These are phyloP conservation scores for Ceraceosorus bombacis DNA, from an alignment of 1,284 basidiomycete species.

Conservation along the genomic window DNA sequence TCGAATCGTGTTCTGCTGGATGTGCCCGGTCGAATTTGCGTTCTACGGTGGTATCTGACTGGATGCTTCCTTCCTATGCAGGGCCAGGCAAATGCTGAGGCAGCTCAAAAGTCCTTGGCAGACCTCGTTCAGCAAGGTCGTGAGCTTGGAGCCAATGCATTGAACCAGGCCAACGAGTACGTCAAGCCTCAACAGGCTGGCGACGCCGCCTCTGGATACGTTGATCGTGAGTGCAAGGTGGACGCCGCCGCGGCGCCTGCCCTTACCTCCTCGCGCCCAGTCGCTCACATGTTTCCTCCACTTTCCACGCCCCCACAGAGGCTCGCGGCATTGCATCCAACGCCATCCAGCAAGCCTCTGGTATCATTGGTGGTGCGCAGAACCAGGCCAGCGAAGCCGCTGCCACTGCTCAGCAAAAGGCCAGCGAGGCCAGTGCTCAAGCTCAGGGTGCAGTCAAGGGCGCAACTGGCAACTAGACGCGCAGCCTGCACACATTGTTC, in stretches of 20 bases:
- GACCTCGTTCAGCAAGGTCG: slow-evolving; percentile 9
- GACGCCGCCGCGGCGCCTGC: neutral
- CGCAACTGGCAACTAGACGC: neutral
- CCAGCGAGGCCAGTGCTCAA: slow-evolving; percentile 3
- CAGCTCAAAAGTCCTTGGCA: slow-evolving; percentile 11
- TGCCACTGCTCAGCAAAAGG: slow-evolving; percentile 5
- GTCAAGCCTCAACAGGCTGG: slow-evolving; percentile 1
- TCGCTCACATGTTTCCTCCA: neutral
- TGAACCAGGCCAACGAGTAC: slow-evolving; percentile 12
- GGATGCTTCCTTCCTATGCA: neutral
- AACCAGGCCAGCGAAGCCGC: slow-evolving; percentile 4
- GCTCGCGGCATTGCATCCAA: slow-evolving; percentile 6
- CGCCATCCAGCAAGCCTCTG: slow-evolving; percentile 10
- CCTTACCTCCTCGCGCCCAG: neutral
- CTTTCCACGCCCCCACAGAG: neutral
- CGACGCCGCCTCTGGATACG: neutral
- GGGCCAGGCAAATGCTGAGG: slow-evolving; percentile 5
- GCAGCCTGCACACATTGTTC: no score
- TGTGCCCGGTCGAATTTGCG: neutral
- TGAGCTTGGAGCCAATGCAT: slow-evolving; percentile 5
- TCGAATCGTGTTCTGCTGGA: neutral
- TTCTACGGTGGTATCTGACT: neutral
- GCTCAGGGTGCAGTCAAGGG: slow-evolving; percentile 12
- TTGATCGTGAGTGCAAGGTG: no score
- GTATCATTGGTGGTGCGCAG: slow-evolving; percentile 10